These are phyloP conservation scores for Populus ilicifolia DNA, from an alignment of 345 rosid species.

Conservation along the genomic window DNA sequence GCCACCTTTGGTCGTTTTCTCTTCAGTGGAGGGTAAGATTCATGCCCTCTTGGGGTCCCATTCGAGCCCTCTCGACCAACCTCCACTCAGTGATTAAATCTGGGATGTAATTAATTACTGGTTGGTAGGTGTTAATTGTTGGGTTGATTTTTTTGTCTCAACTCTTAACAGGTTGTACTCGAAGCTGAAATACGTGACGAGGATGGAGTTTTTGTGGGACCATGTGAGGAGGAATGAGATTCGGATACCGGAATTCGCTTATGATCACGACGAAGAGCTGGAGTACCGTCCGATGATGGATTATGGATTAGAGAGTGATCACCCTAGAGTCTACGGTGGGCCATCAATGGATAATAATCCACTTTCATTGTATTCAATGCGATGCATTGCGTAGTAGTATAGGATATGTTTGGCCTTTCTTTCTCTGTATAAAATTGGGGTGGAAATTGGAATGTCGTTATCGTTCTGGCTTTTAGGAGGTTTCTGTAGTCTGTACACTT, in stretches of 20 bases:
- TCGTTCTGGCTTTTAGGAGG: not conserved
- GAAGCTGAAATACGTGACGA: slow-evolving; percentile 47
- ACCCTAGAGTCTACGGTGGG: slow-evolving; percentile 33
- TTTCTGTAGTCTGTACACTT: too few relatives aligned
- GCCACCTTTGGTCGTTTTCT: slow-evolving; percentile 62
- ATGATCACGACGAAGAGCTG: slow-evolving; percentile 50
- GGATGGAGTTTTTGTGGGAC: slow-evolving; percentile 63
- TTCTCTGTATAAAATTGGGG: not conserved
- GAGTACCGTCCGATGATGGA: slow-evolving; percentile 44
- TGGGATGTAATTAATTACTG: not conserved
- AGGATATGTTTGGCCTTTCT: not conserved
- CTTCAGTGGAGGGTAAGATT: slow-evolving; percentile 51
- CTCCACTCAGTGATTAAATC: not conserved
- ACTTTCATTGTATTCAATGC: slow-evolving; percentile 39
- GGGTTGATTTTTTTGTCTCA: not conserved
- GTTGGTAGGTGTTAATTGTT: not conserved
- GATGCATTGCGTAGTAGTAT: slow-evolving; percentile 49
- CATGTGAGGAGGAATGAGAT: slow-evolving; percentile 60
- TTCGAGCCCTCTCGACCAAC: not conserved
- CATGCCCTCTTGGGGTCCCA: not conserved
- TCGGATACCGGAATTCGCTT: slow-evolving; percentile 55
- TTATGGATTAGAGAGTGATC: slow-evolving; percentile 67
- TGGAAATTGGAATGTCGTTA: not conserved
- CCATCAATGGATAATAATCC: slow-evolving; percentile 29
- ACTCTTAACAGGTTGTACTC: slow-evolving; percentile 39